Evolutionary conservation across 1,139 yeast species (phyloP).

Genomic region (Kazachstania sp.): DNA sequence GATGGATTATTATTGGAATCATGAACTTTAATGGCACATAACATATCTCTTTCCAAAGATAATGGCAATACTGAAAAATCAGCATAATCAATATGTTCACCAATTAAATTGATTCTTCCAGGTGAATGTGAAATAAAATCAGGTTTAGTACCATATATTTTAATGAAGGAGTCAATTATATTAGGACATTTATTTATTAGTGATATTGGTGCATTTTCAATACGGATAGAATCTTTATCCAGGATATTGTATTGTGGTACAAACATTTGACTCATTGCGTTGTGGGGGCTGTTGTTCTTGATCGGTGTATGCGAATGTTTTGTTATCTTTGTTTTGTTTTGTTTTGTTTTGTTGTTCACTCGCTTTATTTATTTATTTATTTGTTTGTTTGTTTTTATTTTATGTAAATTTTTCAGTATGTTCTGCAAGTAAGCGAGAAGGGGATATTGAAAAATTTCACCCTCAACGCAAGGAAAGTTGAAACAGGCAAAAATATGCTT

Average conservation of each 20-base stretch:
- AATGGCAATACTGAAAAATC: slow-evolving; percentile 62
- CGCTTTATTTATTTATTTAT: too few species aligned
- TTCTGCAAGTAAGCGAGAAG: too few species aligned
- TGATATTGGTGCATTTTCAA: background rate
- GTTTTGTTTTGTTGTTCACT: too few species aligned
- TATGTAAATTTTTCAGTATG: too few species aligned
- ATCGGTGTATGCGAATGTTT: background rate
- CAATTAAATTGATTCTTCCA: slow-evolving; percentile 66
- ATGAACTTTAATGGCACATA: slow-evolving; percentile 42
- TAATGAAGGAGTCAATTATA: slow-evolving; percentile 6
- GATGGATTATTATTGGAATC: slow-evolving; percentile 19
- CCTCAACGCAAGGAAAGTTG: too few species aligned
- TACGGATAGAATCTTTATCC: background rate
- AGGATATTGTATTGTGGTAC: slow-evolving; percentile 3
- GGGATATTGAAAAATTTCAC: too few species aligned
- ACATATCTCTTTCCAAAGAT: slow-evolving; percentile 60
- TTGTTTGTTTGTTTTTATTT: too few species aligned
- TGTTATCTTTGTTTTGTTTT: background rate
- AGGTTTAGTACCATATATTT: slow-evolving; percentile 11
- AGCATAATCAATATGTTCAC: slow-evolving; percentile 68
- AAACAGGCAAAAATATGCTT: too few species aligned
- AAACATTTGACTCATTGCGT: background rate
- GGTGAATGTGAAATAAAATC: slow-evolving; percentile 53
- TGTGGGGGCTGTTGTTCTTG: background rate
- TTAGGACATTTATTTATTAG: slow-evolving; percentile 1